These are phyloP conservation scores for Pythium coloratum DNA, from an alignment of 352 stramenopile species.

Conservation along the genomic window DNA sequence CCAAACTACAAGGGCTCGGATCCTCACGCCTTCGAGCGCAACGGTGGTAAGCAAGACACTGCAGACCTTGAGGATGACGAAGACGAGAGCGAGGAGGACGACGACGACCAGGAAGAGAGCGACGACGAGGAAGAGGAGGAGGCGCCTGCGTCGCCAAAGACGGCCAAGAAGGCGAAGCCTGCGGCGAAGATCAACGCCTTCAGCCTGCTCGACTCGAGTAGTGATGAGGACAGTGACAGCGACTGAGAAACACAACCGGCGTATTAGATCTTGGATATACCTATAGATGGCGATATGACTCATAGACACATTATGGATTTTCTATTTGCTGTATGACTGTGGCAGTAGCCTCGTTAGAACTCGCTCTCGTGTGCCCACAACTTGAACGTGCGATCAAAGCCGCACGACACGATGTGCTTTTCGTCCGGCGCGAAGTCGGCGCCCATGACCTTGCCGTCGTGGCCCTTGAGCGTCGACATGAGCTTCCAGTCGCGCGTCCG, in stretches of 20 bases:
- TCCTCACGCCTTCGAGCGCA: constrained; percentile 32
- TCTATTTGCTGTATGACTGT: constrained; percentile 2
- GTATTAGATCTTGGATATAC: neutral
- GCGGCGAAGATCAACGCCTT: constrained; percentile 28
- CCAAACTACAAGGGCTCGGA: constrained; percentile 70
- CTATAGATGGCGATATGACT: neutral
- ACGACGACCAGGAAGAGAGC: constrained; percentile 3
- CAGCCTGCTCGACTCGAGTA: constrained; percentile 30
- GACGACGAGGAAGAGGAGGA: constrained; percentile 20
- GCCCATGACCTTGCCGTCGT: constrained; percentile 95
- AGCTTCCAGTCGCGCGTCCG: constrained; percentile 92
- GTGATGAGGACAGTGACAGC: constrained; percentile 25
- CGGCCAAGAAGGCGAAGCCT: neutral
- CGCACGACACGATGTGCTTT: constrained; percentile 86
- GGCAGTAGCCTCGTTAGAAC: constrained; percentile 49
- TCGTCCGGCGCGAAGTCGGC: constrained; percentile 91
- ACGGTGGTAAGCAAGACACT: constrained; percentile 29
- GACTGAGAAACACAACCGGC: constrained; percentile 9
- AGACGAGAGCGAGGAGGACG: constrained; percentile 4
- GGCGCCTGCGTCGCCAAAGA: neutral
- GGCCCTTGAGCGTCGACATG: constrained; percentile 86
- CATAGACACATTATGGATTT: neutral
- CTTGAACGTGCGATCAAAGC: constrained; percentile 93
- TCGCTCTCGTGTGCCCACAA: constrained; percentile 90
- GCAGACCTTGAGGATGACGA: constrained; percentile 15